Conservation (phyloP, 768 basidiomycete species). For the Rhodotorula toruloides region DNA sequence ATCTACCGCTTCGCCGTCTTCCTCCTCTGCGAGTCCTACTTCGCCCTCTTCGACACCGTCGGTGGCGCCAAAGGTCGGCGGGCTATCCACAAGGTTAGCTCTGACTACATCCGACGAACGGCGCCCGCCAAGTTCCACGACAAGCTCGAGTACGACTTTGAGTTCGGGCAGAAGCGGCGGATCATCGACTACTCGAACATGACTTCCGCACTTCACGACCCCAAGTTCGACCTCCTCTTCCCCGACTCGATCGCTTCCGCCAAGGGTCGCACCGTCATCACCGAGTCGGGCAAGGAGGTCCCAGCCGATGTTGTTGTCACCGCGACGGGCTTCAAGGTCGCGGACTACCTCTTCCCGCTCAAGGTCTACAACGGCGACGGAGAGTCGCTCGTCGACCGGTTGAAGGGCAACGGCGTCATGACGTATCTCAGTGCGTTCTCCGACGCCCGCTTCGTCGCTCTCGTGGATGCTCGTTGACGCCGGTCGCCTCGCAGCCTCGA, state of each 20-base stretch:
- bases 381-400: slow-evolving; percentile 25
- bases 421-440: too few species aligned
- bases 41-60: slow-evolving; percentile 1
- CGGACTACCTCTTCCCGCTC: slow-evolving; percentile 33
- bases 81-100: slow-evolving; percentile 1
- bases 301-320: slow-evolving; percentile 40
- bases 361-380: slow-evolving; percentile 33
- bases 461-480: not conserved
- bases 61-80: slow-evolving; percentile 11
- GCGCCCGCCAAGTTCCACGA: slow-evolving; percentile 40
- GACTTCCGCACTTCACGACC: slow-evolving; percentile 17
- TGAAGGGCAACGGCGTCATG: slow-evolving; percentile 33
- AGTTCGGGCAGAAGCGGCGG: slow-evolving; percentile 37
- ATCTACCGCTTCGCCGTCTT: slow-evolving; percentile 4
- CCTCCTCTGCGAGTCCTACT: slow-evolving; percentile 3
- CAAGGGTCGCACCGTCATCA: slow-evolving; percentile 17
- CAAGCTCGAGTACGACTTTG: slow-evolving; percentile 31
- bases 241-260: slow-evolving; percentile 26
- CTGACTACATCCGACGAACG: slow-evolving; percentile 4
- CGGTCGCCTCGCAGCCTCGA: not conserved
- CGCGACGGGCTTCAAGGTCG: slow-evolving; percentile 33
- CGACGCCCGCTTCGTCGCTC: not conserved
- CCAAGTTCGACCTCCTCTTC: slow-evolving; percentile 34
- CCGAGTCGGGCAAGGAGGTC: slow-evolving; percentile 13
- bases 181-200: slow-evolving; percentile 38